phyloP scores from a whole-genome alignment of 2,329 filamentous ascomycete genomes.

The Ophiobolus disseminans region DNA sequence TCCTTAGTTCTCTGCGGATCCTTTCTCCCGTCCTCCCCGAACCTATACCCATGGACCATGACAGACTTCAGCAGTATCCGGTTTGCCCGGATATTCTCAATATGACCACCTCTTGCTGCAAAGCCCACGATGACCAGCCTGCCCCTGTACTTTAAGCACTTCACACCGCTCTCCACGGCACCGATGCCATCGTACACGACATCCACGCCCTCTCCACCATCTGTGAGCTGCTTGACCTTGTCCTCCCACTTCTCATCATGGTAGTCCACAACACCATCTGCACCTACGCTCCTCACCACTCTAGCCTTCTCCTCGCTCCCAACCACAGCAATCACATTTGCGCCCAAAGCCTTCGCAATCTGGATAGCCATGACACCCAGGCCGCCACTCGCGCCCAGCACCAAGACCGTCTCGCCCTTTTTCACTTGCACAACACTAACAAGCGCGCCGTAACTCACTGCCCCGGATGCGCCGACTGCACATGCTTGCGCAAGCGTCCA shows the following conservation, averaged over 20 bases:
- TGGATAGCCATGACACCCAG: slow-evolving; percentile 64
- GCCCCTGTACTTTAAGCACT: slow-evolving; percentile 62
- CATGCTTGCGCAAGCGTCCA: slow-evolving; percentile 60
- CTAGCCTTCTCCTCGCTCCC: slow-evolving; percentile 56
- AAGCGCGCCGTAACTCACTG: slow-evolving; percentile 62
- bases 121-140: slow-evolving; percentile 66
- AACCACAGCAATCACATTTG: slow-evolving; percentile 61
- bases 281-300: slow-evolving; percentile 52
- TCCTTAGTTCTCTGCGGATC: slow-evolving; percentile 56
- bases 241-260: slow-evolving; percentile 57
- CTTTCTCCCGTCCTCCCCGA: slow-evolving; percentile 62
- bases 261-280: slow-evolving; percentile 54
- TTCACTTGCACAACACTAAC: slow-evolving; percentile 52
- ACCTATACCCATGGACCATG: slow-evolving; percentile 50
- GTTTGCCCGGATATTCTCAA: slow-evolving; percentile 53
- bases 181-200: slow-evolving; percentile 67
- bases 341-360: slow-evolving; percentile 61
- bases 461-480: slow-evolving; percentile 61
- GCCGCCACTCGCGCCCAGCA: slow-evolving; percentile 64
- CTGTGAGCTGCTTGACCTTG: slow-evolving; percentile 57
- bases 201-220: slow-evolving; percentile 60
- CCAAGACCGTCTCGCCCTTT: slow-evolving; percentile 59
- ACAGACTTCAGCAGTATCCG: slow-evolving; percentile 31
- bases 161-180: slow-evolving; percentile 61
- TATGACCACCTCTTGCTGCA: slow-evolving; percentile 59